Conservation (phyloP, 1,284 basidiomycete species). For the Phlebopus sp. region DNA sequence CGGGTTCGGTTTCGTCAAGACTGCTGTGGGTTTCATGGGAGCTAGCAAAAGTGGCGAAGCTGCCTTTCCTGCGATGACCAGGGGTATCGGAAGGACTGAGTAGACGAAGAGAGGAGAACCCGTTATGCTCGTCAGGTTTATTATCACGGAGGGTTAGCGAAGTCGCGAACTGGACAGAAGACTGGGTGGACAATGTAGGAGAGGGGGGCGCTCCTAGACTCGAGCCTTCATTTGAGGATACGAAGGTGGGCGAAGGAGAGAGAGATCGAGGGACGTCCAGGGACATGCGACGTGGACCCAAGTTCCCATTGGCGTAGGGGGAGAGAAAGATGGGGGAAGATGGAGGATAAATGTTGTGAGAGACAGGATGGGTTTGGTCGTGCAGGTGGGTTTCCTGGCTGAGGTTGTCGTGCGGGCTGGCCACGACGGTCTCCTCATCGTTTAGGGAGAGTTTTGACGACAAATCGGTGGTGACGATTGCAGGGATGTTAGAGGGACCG, state of each 20-base stretch:
- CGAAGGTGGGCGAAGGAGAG: constrained; percentile 35
- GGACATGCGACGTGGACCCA: constrained; percentile 17
- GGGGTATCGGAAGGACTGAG: constrained; percentile 42
- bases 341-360: not conserved
- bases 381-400: not conserved
- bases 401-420: not conserved
- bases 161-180: constrained; percentile 57
- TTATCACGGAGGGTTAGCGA: constrained; percentile 68
- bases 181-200: constrained; percentile 66
- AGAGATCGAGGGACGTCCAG: constrained; percentile 23
- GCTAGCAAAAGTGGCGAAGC: constrained; percentile 40
- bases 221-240: constrained; percentile 40
- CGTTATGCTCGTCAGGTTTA: constrained; percentile 58
- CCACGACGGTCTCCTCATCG: not conserved
- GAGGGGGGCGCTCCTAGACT: constrained; percentile 53
- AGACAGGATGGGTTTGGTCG: not conserved
- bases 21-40: constrained; percentile 32
- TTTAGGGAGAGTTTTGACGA: constrained; percentile 31
- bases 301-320: constrained; percentile 6
- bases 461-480: constrained; percentile 35
- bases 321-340: constrained; percentile 21
- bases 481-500: constrained; percentile 26
- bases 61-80: constrained; percentile 48
- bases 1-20: constrained; percentile 35
- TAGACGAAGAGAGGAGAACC: constrained; percentile 53